A percentile compares a stretch with the other conserved stretches of the same genome.
These are phyloP conservation scores for Lentinus polychrous DNA, from an alignment of 1,284 basidiomycete species.

Conservation along the genomic window DNA sequence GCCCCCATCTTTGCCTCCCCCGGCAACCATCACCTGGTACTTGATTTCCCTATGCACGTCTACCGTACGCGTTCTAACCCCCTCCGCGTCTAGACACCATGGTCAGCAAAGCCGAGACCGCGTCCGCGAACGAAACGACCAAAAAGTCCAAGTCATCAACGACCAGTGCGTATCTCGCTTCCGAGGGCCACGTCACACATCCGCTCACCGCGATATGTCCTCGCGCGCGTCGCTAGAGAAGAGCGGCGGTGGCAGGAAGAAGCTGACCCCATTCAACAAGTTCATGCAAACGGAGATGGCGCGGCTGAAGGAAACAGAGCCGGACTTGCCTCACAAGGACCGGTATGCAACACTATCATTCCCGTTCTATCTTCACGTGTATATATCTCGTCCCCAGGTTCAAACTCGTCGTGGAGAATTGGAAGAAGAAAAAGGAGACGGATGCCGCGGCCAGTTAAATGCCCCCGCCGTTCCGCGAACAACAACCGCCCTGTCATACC, in stretches of 20 bases:
- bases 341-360: slow-evolving; percentile 38
- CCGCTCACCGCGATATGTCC: background rate
- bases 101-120: slow-evolving; percentile 18
- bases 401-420: slow-evolving; percentile 67
- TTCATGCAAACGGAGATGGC: slow-evolving; percentile 77
- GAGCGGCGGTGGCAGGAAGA: slow-evolving; percentile 37
- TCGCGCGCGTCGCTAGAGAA: slow-evolving; percentile 22
- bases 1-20: slow-evolving; percentile 5
- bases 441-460: slow-evolving; percentile 34
- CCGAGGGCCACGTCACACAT: background rate
- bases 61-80: background rate
- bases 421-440: slow-evolving; percentile 68
- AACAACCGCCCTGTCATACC: too few species aligned
- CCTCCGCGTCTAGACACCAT: slow-evolving; percentile 9
- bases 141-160: slow-evolving; percentile 19
- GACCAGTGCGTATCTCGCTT: slow-evolving; percentile 11
- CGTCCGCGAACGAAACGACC: slow-evolving; percentile 9
- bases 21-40: slow-evolving; percentile 11
- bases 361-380: slow-evolving; percentile 3
- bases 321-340: slow-evolving; percentile 63
- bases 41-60: slow-evolving; percentile 4
- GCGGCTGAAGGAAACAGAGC: slow-evolving; percentile 64
- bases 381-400: slow-evolving; percentile 39
- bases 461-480: slow-evolving; percentile 1
- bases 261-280: slow-evolving; percentile 67